A percentile compares a stretch with the other conserved stretches of the same genome.
phyloP scores from a whole-genome alignment of 2,329 filamentous ascomycete genomes.

The Fusarium chuoi region DNA sequence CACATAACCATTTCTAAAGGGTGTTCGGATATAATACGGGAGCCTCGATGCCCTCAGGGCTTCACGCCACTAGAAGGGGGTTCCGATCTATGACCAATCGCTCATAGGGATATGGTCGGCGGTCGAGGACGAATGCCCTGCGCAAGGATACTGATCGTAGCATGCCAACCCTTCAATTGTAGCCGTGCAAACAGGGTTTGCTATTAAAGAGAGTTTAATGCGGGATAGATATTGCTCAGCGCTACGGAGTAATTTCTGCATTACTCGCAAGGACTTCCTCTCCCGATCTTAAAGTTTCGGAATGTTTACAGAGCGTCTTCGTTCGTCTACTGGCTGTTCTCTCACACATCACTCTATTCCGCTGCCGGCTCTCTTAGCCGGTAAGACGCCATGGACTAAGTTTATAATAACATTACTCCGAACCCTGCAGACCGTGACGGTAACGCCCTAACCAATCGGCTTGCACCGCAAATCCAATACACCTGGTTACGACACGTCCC shows the following conservation, averaged over 20 bases:
- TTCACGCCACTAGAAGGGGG: too few species aligned
- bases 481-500: neutral
- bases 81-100: neutral
- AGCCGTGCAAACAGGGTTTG: neutral
- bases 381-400: neutral
- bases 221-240: fast-evolving
- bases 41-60: too few species aligned
- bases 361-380: neutral
- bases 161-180: neutral
- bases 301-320: neutral
- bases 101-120: neutral
- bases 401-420: neutral
- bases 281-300: neutral
- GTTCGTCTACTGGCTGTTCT: neutral
- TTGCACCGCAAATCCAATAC: neutral
- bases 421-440: neutral
- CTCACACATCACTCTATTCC: neutral
- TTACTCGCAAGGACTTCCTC: neutral
- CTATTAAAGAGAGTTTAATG: neutral
- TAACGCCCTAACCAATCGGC: neutral
- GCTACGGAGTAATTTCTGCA: neutral
- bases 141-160: fast-evolving
- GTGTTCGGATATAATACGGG: too few species aligned
- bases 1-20: too few species aligned
- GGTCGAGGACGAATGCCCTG: neutral